A percentile compares a stretch with the other conserved stretches of the same genome.
These are phyloP conservation scores for Nitzschia palea DNA, from an alignment of 108 stramenopile species.

Conservation along the genomic window DNA sequence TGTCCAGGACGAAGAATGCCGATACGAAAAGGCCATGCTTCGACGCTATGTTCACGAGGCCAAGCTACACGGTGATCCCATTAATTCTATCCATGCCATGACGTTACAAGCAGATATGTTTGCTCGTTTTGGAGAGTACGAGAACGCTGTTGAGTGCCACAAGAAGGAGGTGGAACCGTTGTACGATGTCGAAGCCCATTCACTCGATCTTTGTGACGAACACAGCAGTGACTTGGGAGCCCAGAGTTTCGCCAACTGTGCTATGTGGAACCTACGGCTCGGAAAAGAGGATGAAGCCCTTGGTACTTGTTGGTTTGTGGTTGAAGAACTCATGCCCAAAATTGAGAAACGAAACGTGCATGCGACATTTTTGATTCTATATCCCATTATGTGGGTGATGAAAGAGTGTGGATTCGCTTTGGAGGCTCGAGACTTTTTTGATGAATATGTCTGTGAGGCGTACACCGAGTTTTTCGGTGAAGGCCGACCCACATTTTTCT, in stretches of 20 bases:
- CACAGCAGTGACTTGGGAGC: slow-evolving; percentile 64
- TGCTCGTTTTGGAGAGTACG: slow-evolving; percentile 45
- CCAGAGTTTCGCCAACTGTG: slow-evolving; percentile 47
- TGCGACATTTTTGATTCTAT: slow-evolving; percentile 53
- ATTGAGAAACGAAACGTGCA: slow-evolving; percentile 57
- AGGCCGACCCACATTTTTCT: slow-evolving; percentile 43
- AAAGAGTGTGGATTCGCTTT: slow-evolving; percentile 51
- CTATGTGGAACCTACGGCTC: slow-evolving; percentile 42
- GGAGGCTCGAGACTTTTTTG: slow-evolving; percentile 41
- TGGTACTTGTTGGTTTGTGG: slow-evolving; percentile 43
- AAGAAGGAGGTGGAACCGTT: neutral
- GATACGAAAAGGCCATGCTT: slow-evolving; percentile 50
- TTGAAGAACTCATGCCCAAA: slow-evolving; percentile 53
- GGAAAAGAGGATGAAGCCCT: slow-evolving; percentile 46
- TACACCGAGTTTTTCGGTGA: slow-evolving; percentile 42
- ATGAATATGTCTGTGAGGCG: slow-evolving; percentile 37
- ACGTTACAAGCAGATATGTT: slow-evolving; percentile 64
- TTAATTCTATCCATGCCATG: slow-evolving; percentile 62
- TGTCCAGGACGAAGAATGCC: slow-evolving; percentile 35
- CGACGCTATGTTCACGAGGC: slow-evolving; percentile 57
- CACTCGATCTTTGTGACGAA: slow-evolving; percentile 40
- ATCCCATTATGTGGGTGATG: slow-evolving; percentile 47
- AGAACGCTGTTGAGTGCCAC: slow-evolving; percentile 46
- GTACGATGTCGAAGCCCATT: slow-evolving; percentile 55
- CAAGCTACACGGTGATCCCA: slow-evolving; percentile 47